A percentile compares a stretch with the other conserved stretches of the same genome.
Evolutionary conservation across 1,284 basidiomycete species (phyloP).

Genomic region (Leccinum subfulvum): DNA sequence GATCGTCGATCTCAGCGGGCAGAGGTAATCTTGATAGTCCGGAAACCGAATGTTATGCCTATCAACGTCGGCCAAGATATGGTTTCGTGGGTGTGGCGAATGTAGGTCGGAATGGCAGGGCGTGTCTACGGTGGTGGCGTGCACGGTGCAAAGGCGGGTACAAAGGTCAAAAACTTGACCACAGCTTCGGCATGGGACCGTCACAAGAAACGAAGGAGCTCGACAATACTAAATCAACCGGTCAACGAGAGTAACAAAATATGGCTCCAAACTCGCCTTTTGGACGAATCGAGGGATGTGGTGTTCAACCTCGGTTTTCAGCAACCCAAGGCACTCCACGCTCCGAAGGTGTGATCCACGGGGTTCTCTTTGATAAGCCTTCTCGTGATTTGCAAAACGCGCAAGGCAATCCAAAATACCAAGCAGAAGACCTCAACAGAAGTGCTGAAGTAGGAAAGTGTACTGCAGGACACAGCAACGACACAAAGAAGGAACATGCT

Average conservation of each 20-base stretch:
- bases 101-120: constrained; percentile 54
- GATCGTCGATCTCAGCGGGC: constrained; percentile 48
- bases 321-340: constrained; percentile 48
- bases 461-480: too few relatives aligned
- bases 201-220: constrained; percentile 42
- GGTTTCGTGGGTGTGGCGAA: constrained; percentile 33
- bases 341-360: constrained; percentile 44
- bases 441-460: too few relatives aligned
- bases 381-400: constrained; percentile 42
- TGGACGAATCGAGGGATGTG: constrained; percentile 39
- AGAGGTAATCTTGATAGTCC: constrained; percentile 40
- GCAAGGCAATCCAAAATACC: constrained; percentile 58
- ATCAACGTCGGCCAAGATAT: constrained; percentile 45
- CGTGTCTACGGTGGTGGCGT: constrained; percentile 45
- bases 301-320: constrained; percentile 34
- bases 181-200: constrained; percentile 53
- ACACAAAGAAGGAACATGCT: too few relatives aligned
- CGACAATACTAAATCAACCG: constrained; percentile 18
- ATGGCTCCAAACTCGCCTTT: constrained; percentile 29
- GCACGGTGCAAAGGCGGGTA: constrained; percentile 37
- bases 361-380: constrained; percentile 22
- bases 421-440: constrained; percentile 41
- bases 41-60: constrained; percentile 51
- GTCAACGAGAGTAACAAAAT: constrained; percentile 8
- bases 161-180: constrained; percentile 37